phyloP scores from a whole-genome alignment of 495 filamentous ascomycete species.

The Parmelia sp. region DNA sequence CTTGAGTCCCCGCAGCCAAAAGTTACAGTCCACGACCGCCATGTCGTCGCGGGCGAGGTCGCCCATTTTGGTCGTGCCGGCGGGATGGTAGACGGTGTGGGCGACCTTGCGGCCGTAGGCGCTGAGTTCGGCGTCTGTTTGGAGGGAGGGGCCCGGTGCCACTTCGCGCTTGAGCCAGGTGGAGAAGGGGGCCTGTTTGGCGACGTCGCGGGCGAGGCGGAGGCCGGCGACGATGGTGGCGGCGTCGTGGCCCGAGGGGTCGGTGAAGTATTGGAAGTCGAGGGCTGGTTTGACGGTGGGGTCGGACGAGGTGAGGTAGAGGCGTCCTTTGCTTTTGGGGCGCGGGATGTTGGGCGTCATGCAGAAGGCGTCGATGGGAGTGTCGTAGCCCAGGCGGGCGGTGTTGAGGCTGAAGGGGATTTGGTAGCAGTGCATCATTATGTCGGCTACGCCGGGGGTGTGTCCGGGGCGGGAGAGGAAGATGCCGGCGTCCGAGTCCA shows the following conservation, averaged over 20 bases:
- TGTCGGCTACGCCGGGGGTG: slow-evolving; percentile 60
- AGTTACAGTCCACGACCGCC: slow-evolving; percentile 54
- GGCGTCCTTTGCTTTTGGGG: slow-evolving; percentile 62
- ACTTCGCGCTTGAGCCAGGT: slow-evolving; percentile 75
- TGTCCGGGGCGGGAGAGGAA: slow-evolving; percentile 70
- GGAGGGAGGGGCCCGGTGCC: slow-evolving; percentile 62
- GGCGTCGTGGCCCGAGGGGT: slow-evolving; percentile 75
- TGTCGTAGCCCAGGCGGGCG: slow-evolving; percentile 65
- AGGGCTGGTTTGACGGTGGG: slow-evolving; percentile 70
- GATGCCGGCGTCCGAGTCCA: slow-evolving; percentile 79
- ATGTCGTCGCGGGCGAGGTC: slow-evolving; percentile 53
- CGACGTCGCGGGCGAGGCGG: slow-evolving; percentile 62
- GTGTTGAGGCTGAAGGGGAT: slow-evolving; percentile 74
- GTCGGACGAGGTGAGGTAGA: slow-evolving; percentile 66
- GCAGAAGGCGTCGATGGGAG: slow-evolving; percentile 73
- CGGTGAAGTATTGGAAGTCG: slow-evolving; percentile 86
- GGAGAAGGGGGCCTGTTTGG: slow-evolving; percentile 64
- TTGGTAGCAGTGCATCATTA: slow-evolving; percentile 93
- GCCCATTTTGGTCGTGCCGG: slow-evolving; percentile 84
- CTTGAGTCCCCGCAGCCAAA: slow-evolving; percentile 53
- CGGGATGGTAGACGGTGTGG: slow-evolving; percentile 82
- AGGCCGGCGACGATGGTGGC: slow-evolving; percentile 75
- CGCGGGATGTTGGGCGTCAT: slow-evolving; percentile 89
- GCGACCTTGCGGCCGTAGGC: slow-evolving; percentile 70
- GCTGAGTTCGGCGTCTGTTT: slow-evolving; percentile 63